Evolutionary conservation across 345 rosid species (phyloP).

Genomic region (Nephelium lappaceum): DNA sequence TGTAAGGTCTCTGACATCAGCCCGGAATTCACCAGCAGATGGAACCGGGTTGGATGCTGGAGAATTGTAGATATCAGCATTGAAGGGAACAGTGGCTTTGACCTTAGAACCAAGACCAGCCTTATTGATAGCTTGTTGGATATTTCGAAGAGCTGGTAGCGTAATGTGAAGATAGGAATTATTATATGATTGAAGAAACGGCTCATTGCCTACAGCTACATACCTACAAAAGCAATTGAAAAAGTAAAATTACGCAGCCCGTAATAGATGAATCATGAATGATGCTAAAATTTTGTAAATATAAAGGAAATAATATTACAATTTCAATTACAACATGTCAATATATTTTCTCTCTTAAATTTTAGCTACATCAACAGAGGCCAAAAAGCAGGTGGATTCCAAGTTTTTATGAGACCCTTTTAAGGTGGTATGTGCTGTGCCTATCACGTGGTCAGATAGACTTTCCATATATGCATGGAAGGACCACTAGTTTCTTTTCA

Average conservation of each 20-base stretch:
- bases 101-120: conserved; percentile 48
- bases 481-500: background rate
- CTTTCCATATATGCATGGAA: background rate
- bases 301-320: background rate
- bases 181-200: conserved; percentile 67
- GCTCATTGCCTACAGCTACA: conserved; percentile 83
- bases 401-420: background rate
- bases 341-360: too few relatives aligned
- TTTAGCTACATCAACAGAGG: background rate
- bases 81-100: conserved; percentile 71
- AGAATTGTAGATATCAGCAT: conserved; percentile 69
- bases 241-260: background rate
- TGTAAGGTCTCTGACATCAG: conserved; percentile 54
- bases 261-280: background rate
- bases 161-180: conserved; percentile 47
- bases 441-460: background rate
- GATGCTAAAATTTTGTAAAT: background rate
- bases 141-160: conserved; percentile 68
- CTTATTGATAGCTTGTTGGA: conserved; percentile 64
- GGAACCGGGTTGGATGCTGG: conserved; percentile 58
- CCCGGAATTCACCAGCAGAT: conserved; percentile 72
- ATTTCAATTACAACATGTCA: background rate
- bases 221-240: conserved; percentile 40
- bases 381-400: conserved; percentile 1
- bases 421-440: background rate